These are phyloP conservation scores for Corymbia calophylla DNA, from an alignment of 441 rosid genomes.

Conservation along the genomic window DNA sequence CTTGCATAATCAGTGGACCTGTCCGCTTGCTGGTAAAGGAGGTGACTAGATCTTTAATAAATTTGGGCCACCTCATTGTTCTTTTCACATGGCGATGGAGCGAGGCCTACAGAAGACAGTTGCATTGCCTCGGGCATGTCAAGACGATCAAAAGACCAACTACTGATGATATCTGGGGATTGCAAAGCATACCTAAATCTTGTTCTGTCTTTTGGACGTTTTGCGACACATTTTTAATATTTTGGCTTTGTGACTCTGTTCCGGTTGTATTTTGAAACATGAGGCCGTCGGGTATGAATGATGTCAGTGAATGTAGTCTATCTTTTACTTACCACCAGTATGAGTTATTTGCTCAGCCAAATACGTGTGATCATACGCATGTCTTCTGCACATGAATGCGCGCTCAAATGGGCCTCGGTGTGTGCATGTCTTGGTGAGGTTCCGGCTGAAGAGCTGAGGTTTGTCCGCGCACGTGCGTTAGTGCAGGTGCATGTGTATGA, in stretches of 20 bases:
- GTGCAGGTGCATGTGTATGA: neutral
- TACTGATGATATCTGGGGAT: too few relatives aligned
- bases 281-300: neutral
- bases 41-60: too few relatives aligned
- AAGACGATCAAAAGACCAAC: too few relatives aligned
- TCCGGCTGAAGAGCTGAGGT: neutral
- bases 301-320: neutral
- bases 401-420: neutral
- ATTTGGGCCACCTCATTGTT: too few relatives aligned
- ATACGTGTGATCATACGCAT: neutral
- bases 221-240: too few relatives aligned
- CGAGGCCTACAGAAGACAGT: too few relatives aligned
- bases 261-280: neutral
- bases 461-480: neutral
- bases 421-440: neutral
- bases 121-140: too few relatives aligned
- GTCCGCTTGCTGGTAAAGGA: too few relatives aligned
- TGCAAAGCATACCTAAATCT: too few relatives aligned
- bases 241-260: neutral
- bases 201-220: too few relatives aligned
- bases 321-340: neutral
- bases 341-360: neutral
- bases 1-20: neutral
- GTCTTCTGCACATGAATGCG: neutral
- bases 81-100: too few relatives aligned